Conservation (phyloP, 2,329 filamentous ascomycete species). For the Epichloe aotearoae region DNA sequence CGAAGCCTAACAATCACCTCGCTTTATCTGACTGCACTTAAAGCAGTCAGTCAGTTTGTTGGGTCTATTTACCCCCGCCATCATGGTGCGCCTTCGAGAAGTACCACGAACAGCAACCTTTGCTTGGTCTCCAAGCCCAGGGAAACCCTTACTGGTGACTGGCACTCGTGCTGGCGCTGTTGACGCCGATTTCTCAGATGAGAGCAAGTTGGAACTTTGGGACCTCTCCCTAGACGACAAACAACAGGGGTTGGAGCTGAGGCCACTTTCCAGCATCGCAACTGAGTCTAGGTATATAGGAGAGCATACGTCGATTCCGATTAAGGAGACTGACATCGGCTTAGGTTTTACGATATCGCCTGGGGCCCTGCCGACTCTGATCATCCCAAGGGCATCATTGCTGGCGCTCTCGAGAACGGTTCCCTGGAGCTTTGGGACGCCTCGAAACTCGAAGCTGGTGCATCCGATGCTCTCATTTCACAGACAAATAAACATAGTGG, state of each 20-base stretch:
- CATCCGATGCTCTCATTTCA: constrained; percentile 65
- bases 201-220: constrained; percentile 94
- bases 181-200: constrained; percentile 93
- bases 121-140: constrained; percentile 79
- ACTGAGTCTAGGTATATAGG: constrained; percentile 70
- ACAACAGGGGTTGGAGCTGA: constrained; percentile 66
- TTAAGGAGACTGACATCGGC: constrained; percentile 6
- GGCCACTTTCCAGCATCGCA: constrained; percentile 69
- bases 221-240: constrained; percentile 74
- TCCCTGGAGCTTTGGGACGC: constrained; percentile 91
- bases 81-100: constrained; percentile 92
- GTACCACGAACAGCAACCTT: constrained; percentile 95
- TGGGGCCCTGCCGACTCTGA: constrained; percentile 77
- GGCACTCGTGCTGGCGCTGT: constrained; percentile 92
- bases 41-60: constrained; percentile 11
- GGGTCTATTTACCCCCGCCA: constrained; percentile 15
- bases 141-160: constrained; percentile 73
- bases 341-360: constrained; percentile 90
- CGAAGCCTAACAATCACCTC: neutral
- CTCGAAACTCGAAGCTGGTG: constrained; percentile 46
- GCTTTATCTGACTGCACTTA: constrained; percentile 5
- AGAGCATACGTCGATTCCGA: neutral
- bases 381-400: constrained; percentile 76
- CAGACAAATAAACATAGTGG: constrained; percentile 83
- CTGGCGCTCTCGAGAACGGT: constrained; percentile 88